phyloP scores from a whole-genome alignment of 768 basidiomycete genomes.

The Dictyophora rubrovolvata region DNA sequence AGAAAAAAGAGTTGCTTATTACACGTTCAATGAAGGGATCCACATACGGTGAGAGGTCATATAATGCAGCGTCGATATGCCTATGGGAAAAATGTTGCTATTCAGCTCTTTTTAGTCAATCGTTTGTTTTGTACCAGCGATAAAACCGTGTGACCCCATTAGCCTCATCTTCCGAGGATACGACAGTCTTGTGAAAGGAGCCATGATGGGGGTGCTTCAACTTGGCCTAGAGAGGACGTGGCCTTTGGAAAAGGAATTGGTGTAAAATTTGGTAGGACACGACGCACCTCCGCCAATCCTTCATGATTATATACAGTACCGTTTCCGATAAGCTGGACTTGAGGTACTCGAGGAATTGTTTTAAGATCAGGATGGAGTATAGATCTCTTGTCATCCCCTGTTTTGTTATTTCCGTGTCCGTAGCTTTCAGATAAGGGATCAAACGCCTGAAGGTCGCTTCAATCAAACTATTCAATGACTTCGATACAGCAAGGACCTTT shows the following conservation, averaged over 20 bases:
- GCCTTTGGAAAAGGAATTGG: background rate
- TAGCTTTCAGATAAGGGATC: conserved; percentile 57
- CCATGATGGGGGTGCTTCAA: conserved; percentile 82
- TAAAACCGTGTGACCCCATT: conserved; percentile 82
- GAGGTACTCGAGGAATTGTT: conserved; percentile 79
- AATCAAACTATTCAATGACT: background rate
- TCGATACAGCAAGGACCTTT: conserved; percentile 41
- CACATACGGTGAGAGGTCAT: conserved; percentile 48
- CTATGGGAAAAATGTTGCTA: conserved; percentile 9
- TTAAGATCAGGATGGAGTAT: conserved; percentile 86
- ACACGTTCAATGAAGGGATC: background rate
- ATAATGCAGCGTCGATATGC: conserved; percentile 84
- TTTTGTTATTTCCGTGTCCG: conserved; percentile 87
- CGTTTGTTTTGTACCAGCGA: conserved; percentile 44
- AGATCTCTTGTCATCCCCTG: conserved; percentile 58
- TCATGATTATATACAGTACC: conserved; percentile 73
- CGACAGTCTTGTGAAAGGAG: conserved; percentile 75
- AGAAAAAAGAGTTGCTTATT: background rate
- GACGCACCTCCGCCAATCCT: conserved; percentile 48
- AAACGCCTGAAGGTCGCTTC: conserved; percentile 46
- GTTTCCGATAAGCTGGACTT: conserved; percentile 90
- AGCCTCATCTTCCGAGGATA: conserved; percentile 65
- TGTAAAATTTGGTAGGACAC: background rate
- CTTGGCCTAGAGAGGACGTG: conserved; percentile 31
- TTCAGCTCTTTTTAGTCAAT: background rate